Conservation (phyloP, 805 yeast genomes). For the Yarrowia bubula region DNA sequence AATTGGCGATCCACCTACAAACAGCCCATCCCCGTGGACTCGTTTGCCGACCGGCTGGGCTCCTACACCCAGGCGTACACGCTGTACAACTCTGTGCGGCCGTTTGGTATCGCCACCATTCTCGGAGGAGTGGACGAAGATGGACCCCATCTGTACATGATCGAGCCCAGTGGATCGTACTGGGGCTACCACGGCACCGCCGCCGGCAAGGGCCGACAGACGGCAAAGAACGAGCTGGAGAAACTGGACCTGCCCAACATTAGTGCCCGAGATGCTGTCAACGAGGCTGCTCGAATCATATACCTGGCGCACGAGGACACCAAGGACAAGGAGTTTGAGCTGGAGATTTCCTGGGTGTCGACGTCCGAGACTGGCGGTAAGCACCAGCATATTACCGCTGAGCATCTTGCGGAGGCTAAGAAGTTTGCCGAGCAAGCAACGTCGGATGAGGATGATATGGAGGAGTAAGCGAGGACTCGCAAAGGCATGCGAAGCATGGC, state of each 20-base stretch:
- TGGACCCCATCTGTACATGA: slow-evolving; percentile 92
- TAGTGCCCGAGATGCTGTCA: slow-evolving; percentile 77
- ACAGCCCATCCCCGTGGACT: slow-evolving; percentile 72
- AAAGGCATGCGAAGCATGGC: no score
- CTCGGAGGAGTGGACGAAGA: slow-evolving; percentile 90
- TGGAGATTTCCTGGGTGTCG: slow-evolving; percentile 90
- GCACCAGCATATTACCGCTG: slow-evolving; percentile 79
- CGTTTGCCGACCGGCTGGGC: slow-evolving; percentile 82
- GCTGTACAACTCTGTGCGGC: slow-evolving; percentile 93
- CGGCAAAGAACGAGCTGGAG: slow-evolving; percentile 96
- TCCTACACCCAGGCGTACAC: slow-evolving; percentile 94
- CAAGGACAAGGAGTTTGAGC: slow-evolving; percentile 94
- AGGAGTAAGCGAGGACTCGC: slow-evolving; percentile 42
- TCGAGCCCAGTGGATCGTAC: slow-evolving; percentile 94
- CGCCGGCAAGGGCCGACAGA: slow-evolving; percentile 96
- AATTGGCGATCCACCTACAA: slow-evolving; percentile 75
- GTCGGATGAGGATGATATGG: slow-evolving; percentile 70
- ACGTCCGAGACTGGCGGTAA: slow-evolving; percentile 69
- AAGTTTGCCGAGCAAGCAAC: slow-evolving; percentile 79
- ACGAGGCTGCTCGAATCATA: slow-evolving; percentile 90
- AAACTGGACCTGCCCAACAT: slow-evolving; percentile 73
- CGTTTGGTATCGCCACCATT: slow-evolving; percentile 91
- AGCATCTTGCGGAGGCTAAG: slow-evolving; percentile 76
- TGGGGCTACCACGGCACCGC: slow-evolving; percentile 99
- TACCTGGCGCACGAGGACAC: slow-evolving; percentile 95